A percentile compares a stretch with the other conserved stretches of the same genome.
Evolutionary conservation across 75 land plant genomes (phyloP).

Genomic region (Cupressus sempervirens): DNA sequence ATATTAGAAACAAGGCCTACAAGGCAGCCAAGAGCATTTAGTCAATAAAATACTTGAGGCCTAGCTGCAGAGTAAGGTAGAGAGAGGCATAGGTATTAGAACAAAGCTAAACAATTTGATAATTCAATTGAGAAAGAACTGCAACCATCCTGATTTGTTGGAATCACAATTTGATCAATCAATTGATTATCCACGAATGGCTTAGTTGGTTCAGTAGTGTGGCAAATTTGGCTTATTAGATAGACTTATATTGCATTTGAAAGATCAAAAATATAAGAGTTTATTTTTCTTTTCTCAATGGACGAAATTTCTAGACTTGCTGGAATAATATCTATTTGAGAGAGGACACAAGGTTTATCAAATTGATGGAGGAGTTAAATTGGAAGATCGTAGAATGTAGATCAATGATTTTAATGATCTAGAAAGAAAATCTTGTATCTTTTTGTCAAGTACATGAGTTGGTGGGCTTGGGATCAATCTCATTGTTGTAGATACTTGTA

Average conservation of each 20-base stretch:
- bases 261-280: conserved; percentile 51
- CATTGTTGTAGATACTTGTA: conserved; percentile 91
- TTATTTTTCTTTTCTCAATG: conserved; percentile 86
- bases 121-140: conserved; percentile 85
- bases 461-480: conserved; percentile 94
- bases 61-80: no score
- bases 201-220: no score
- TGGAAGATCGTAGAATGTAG: conserved; percentile 65
- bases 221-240: conserved; percentile 39
- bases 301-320: conserved; percentile 79
- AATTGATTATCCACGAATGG: no score
- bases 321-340: conserved; percentile 79
- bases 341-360: conserved; percentile 71
- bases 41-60: no score
- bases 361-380: conserved; percentile 73
- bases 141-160: conserved; percentile 91
- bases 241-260: conserved; percentile 26
- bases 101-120: conserved; percentile 59
- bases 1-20: conserved; percentile 79
- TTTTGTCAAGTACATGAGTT: conserved; percentile 84
- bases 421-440: conserved; percentile 45
- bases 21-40: conserved; percentile 95
- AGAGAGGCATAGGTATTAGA: conserved; percentile 47
- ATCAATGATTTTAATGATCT: conserved; percentile 74
- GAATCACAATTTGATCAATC: conserved; percentile 48